Conservation (phyloP, 2,329 filamentous ascomycete genomes). For the Clarireedia sp. region DNA sequence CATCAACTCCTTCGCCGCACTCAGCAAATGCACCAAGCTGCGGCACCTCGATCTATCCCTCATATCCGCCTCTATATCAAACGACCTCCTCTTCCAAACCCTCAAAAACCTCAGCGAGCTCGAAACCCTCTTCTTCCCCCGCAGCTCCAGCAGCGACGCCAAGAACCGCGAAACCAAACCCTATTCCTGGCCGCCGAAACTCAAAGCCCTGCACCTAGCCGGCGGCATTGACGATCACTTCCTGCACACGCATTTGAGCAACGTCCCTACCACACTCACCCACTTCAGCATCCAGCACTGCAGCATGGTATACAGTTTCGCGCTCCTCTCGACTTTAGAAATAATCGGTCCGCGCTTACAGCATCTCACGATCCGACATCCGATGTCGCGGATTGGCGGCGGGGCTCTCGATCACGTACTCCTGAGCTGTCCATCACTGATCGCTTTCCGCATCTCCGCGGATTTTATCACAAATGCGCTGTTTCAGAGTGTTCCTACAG, state of each 20-base stretch:
- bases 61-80: conserved; percentile 28
- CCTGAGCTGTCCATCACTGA: conserved; percentile 20
- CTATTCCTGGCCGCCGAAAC: conserved; percentile 27
- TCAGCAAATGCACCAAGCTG: conserved; percentile 28
- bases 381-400: conserved; percentile 24
- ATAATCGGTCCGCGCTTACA: conserved; percentile 21
- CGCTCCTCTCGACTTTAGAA: conserved; percentile 18
- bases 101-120: conserved; percentile 24
- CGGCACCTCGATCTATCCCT: conserved; percentile 27
- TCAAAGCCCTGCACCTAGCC: conserved; percentile 27
- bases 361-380: conserved; percentile 29
- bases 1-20: conserved; percentile 29
- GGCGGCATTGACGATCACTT: conserved; percentile 28
- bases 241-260: conserved; percentile 19
- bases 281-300: conserved; percentile 29
- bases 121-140: conserved; percentile 28
- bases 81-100: conserved; percentile 27
- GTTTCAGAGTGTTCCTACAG: conserved; percentile 15
- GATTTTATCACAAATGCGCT: conserved; percentile 26
- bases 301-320: conserved; percentile 18
- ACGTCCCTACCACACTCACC: conserved; percentile 18
- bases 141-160: conserved; percentile 21
- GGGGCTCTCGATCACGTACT: conserved; percentile 22
- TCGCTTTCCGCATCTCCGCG: conserved; percentile 26
- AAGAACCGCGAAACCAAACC: background rate